A percentile compares a stretch with the other conserved stretches of the same genome.
These are phyloP conservation scores for Ophiosphaerella narmari DNA, from an alignment of 2,329 filamentous ascomycete genomes.

Conservation along the genomic window DNA sequence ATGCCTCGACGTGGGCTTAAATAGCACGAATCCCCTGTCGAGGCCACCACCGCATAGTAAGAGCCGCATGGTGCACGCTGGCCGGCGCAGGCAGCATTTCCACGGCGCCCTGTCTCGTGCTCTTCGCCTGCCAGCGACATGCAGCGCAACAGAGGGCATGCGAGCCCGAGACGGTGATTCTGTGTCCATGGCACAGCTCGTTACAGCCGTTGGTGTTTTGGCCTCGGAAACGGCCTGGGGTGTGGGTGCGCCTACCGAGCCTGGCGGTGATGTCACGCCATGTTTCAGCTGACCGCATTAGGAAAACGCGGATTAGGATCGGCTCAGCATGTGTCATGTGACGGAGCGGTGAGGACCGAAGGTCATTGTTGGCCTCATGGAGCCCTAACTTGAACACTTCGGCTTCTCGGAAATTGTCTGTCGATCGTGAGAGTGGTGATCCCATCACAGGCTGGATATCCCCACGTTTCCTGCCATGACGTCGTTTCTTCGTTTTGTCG, in stretches of 20 bases:
- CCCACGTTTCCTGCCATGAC: too few species aligned
- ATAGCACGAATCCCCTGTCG: neutral
- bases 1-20: constrained; percentile 8
- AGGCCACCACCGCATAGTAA: neutral
- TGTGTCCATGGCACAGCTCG: neutral
- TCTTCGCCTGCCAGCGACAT: neutral
- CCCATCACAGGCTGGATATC: neutral
- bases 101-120: too few species aligned
- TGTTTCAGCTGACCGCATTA: constrained; percentile 8
- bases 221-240: constrained; percentile 4
- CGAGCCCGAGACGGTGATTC: too few species aligned
- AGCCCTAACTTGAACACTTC: too few species aligned
- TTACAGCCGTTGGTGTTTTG: constrained; percentile 21
- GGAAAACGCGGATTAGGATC: constrained; percentile 2
- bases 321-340: neutral
- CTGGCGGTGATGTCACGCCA: constrained; percentile 12
- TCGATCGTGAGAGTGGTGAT: neutral
- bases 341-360: too few species aligned
- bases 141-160: too few species aligned
- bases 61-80: neutral
- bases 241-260: constrained; percentile 9
- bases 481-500: too few species aligned
- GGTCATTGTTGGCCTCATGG: too few species aligned
- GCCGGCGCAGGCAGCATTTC: neutral
- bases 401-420: too few species aligned